Evolutionary conservation across 208 protist genomes (phyloP), one percentile per base, ranked within the genome.

Genomic region (Endotrypanum monterogeii): DNA sequence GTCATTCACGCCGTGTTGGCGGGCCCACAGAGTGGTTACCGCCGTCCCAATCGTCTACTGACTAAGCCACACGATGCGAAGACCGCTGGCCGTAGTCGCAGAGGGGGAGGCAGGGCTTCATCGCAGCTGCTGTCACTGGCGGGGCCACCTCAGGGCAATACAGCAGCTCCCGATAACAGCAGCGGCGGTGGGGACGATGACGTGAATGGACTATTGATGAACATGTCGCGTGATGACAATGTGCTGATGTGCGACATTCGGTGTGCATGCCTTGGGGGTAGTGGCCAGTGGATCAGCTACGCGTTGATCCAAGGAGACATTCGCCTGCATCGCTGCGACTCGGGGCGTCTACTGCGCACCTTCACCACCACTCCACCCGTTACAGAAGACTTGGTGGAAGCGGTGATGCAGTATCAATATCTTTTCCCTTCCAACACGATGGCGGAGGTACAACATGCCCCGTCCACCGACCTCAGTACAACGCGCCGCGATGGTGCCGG

Each of bases 261-360:
- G 46, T 95, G 90, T 54, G 86, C 83, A 2, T 89, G 86, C 54
- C 68, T 85, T 2, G 88, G 88, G 1, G 67, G 39, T 28, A 78
- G 87, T 41, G 90, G 88, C 30, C 83, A 88, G 46, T 87, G 83
- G 71, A 69, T 95, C 62, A 84, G 87, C 72, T 95, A 95, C 83
- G 87, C 88, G 12, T 82, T 95, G 28, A 73, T 71, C 23, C 86
- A 83, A 46, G 90, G 90, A 23, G 90, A 95, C 51, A 88, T 95
- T 57, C 90, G 90, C 39, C 66, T 91, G 25, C 90, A 95, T 74
- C 88, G 86, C 70, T 89, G 67, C 37, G 86, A 95, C 69, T 90
- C 84, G 5, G 90, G 90, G 20, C 82, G 86, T 20, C 69, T 95
- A 35, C 69, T 90, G 66, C 89, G 91, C 66, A 95, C 90, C n/a